phyloP scores from a whole-genome alignment of 768 basidiomycete genomes.

The Pleurotus giganteus region DNA sequence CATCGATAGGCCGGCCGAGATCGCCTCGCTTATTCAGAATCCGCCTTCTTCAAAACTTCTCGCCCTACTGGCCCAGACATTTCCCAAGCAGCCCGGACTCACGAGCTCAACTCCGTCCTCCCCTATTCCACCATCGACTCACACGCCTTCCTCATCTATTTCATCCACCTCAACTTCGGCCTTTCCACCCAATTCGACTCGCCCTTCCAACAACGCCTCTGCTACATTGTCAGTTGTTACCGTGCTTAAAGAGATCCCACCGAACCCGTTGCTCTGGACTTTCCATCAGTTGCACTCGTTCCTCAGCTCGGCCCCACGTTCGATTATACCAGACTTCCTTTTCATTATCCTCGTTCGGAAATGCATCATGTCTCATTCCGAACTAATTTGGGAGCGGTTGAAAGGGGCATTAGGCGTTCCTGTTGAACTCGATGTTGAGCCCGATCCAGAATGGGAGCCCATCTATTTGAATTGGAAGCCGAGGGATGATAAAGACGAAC shows the following conservation, averaged over 20 bases:
- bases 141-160: constrained; percentile 10
- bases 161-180: constrained; percentile 21
- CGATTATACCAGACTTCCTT: constrained; percentile 60
- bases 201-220: constrained; percentile 17
- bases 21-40: constrained; percentile 59
- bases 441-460: constrained; percentile 22
- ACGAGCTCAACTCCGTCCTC: constrained; percentile 9
- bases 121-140: constrained; percentile 19
- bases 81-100: constrained; percentile 32
- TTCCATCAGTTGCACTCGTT: constrained; percentile 68
- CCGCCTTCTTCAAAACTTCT: constrained; percentile 72
- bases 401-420: constrained; percentile 88
- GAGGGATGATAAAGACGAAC: constrained; percentile 23
- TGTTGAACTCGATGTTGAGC: constrained; percentile 73
- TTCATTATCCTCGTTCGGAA: constrained; percentile 76
- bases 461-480: constrained; percentile 9
- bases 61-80: constrained; percentile 70
- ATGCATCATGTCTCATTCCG: constrained; percentile 74
- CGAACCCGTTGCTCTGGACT: constrained; percentile 70
- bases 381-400: constrained; percentile 89
- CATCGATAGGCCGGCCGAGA: constrained; percentile 78
- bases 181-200: constrained; percentile 17
- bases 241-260: constrained; percentile 30
- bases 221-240: no score
- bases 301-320: constrained; percentile 62